phyloP scores from a whole-genome alignment of 2,329 filamentous ascomycete genomes.

The Gaeumannomyces tritici region DNA sequence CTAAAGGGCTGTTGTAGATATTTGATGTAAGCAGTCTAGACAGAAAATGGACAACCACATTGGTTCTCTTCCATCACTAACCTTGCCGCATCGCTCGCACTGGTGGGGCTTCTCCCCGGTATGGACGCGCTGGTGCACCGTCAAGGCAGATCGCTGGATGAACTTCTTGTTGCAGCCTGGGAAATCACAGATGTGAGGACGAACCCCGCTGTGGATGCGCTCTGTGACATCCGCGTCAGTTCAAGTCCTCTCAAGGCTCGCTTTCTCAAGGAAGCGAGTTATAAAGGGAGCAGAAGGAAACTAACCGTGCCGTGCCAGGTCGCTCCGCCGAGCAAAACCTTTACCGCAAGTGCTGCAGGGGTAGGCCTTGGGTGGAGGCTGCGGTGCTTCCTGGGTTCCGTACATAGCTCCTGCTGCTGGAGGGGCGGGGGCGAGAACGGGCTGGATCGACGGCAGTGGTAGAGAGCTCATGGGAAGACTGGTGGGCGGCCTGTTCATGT shows the following conservation, averaged over 20 bases:
- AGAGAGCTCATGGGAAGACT: constrained; percentile 20
- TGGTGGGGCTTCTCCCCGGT: constrained; percentile 98
- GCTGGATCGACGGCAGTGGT: constrained; percentile 1
- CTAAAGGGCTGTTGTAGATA: constrained; percentile 66
- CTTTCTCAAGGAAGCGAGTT: not conserved
- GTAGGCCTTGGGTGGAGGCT: constrained; percentile 56
- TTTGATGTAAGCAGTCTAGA: not conserved
- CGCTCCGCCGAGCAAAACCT: constrained; percentile 85
- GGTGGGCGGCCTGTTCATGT: constrained; percentile 25
- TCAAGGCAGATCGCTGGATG: constrained; percentile 91
- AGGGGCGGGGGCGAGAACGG: constrained; percentile 10
- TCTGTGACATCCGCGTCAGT: constrained; percentile 44
- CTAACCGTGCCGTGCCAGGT: constrained; percentile 89
- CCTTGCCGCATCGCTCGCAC: constrained; percentile 95
- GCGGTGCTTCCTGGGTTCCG: constrained; percentile 20
- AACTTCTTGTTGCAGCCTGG: constrained; percentile 90
- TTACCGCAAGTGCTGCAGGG: constrained; percentile 86
- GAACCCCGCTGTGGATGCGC: constrained; percentile 85
- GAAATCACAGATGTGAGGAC: constrained; percentile 87
- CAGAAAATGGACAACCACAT: not conserved
- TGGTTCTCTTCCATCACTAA: constrained; percentile 29
- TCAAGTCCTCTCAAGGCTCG: not conserved
- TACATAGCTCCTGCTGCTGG: constrained; percentile 21
- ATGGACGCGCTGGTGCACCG: constrained; percentile 90
- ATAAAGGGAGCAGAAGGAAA: constrained; percentile 6